These are phyloP conservation scores for Sphaerostilbella broomeana DNA, from an alignment of 2,329 filamentous ascomycete genomes.

Conservation along the genomic window DNA sequence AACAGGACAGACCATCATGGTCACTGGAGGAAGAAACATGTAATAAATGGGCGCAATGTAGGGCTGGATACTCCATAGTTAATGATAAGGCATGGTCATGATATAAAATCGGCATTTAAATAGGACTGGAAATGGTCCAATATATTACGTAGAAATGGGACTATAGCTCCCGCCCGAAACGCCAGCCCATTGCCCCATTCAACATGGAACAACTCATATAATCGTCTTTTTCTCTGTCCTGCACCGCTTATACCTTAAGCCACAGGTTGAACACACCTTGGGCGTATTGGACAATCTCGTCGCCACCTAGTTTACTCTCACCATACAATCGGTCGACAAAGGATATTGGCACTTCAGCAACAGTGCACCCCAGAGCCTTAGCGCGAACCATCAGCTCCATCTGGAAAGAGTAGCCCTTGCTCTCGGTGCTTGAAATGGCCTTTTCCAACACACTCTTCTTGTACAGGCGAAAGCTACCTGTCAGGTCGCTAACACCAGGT, in stretches of 20 bases:
- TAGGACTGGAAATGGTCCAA: slow-evolving; percentile 10
- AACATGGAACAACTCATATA: slow-evolving; percentile 5
- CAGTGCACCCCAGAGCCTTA: slow-evolving; percentile 89
- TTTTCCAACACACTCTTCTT: slow-evolving; percentile 85
- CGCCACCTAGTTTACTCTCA: slow-evolving; percentile 87
- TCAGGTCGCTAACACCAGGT: slow-evolving; percentile 91
- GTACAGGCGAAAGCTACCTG: slow-evolving; percentile 89
- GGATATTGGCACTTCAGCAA: slow-evolving; percentile 90
- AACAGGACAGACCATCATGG: slow-evolving; percentile 78
- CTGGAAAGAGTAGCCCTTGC: slow-evolving; percentile 97
- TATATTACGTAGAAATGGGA: slow-evolving; percentile 5
- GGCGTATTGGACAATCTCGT: slow-evolving; percentile 94
- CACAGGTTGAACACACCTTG: slow-evolving; percentile 76
- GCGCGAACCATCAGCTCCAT: slow-evolving; percentile 99
- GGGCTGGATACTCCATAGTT: too few relatives aligned
- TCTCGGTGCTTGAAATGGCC: slow-evolving; percentile 85
- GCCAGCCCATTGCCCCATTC: slow-evolving; percentile 19
- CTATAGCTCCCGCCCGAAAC: slow-evolving; percentile 21
- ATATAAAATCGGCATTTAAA: not conserved
- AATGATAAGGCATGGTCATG: not conserved
- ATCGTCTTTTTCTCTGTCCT: slow-evolving; percentile 9
- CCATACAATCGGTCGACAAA: slow-evolving; percentile 96
- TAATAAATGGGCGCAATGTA: slow-evolving; percentile 24
- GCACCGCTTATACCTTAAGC: slow-evolving; percentile 59
- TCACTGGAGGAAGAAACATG: slow-evolving; percentile 69